A percentile compares a stretch with the other conserved stretches of the same genome.
phyloP scores from a whole-genome alignment of 306 rosid species.

The Corylus heterophylla region DNA sequence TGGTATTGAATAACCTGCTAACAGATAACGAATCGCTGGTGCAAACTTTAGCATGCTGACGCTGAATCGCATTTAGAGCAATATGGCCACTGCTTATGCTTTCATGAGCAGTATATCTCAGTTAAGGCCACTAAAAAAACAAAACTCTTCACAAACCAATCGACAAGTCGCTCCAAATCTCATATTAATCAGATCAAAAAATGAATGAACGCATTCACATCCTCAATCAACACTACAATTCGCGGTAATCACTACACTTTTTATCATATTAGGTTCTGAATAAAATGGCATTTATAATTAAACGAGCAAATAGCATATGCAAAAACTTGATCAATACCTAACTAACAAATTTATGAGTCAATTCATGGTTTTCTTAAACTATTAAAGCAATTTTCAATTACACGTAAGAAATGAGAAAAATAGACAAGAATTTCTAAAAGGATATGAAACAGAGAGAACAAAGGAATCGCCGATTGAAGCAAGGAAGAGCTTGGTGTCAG shows the following conservation, averaged over 20 bases:
- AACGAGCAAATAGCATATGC: too few species aligned
- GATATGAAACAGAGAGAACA: slow-evolving; percentile 83
- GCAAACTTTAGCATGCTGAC: slow-evolving; percentile 80
- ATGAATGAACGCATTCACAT: too few species aligned
- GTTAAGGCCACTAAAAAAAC: slow-evolving; percentile 55
- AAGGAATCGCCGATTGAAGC: slow-evolving; percentile 62
- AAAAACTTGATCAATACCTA: neutral
- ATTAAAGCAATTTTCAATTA: neutral
- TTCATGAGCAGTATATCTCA: slow-evolving; percentile 63
- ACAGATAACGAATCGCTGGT: slow-evolving; percentile 56
- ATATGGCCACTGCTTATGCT: slow-evolving; percentile 59
- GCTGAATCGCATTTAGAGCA: slow-evolving; percentile 85
- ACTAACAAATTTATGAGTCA: too few species aligned
- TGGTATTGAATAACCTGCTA: slow-evolving; percentile 45
- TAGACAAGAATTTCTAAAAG: slow-evolving; percentile 24
- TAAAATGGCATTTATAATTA: too few species aligned
- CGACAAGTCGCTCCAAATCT: slow-evolving; percentile 3
- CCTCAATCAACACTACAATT: neutral
- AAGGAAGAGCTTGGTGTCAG: slow-evolving; percentile 51
- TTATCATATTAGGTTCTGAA: neutral
- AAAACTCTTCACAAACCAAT: slow-evolving; percentile 13
- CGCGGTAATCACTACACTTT: neutral
- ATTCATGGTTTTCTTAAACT: neutral
- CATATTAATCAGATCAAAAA: neutral
- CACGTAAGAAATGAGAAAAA: neutral